phyloP scores from a whole-genome alignment of 164 flowering plant species.

The Santalum album region DNA sequence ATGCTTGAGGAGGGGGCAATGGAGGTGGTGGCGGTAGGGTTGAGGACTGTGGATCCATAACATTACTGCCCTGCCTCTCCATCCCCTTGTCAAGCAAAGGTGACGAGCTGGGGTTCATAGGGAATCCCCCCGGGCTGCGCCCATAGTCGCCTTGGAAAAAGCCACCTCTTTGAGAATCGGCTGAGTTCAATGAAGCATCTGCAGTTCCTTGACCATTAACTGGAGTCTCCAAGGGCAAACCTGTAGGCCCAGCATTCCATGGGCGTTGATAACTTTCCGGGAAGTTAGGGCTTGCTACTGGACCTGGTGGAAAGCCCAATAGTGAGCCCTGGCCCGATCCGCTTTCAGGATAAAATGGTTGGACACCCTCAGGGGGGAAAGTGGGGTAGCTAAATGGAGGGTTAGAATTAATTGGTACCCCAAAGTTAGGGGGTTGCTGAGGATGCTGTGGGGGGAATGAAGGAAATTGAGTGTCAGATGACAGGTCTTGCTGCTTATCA shows the following conservation, averaged over 20 bases:
- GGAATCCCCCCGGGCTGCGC: conserved; percentile 26
- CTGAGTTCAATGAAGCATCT: conserved; percentile 31
- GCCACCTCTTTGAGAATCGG: conserved; percentile 38
- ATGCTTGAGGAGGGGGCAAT: conserved; percentile 38
- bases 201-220: conserved; percentile 28
- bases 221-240: conserved; percentile 31
- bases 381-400: conserved; percentile 52
- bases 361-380: conserved; percentile 50
- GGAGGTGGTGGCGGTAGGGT: conserved; percentile 44
- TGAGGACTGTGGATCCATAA: conserved; percentile 37
- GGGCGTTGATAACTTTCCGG: conserved; percentile 41
- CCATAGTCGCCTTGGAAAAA: conserved; percentile 50
- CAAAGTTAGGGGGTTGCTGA: conserved; percentile 44
- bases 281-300: conserved; percentile 26
- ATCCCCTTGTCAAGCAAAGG: conserved; percentile 21
- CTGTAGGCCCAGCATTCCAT: conserved; percentile 41
- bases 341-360: conserved; percentile 43
- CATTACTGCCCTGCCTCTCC: conserved; percentile 34
- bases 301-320: conserved; percentile 54
- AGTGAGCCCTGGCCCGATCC: conserved; percentile 63
- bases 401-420: conserved; percentile 41
- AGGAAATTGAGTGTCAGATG: conserved; percentile 27
- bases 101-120: conserved; percentile 22
- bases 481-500: conserved; percentile 37
- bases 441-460: conserved; percentile 39